A percentile compares a stretch with the other conserved stretches of the same genome.
Conservation (phyloP, 2,329 filamentous ascomycete species). For the Cordyceps fumosorosea region DNA sequence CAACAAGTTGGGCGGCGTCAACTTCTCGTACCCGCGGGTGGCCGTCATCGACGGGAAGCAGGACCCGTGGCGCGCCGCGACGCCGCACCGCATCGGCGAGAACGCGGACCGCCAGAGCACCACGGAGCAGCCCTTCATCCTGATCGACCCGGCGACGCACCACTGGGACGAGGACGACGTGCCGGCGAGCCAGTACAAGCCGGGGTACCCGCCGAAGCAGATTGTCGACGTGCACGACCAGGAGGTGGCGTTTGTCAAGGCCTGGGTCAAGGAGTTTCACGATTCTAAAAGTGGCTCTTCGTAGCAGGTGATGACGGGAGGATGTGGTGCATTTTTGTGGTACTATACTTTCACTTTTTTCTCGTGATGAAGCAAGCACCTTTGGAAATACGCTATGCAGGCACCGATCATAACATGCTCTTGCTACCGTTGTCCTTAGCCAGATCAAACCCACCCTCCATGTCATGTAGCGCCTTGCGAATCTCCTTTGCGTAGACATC, state of each 20-base stretch:
- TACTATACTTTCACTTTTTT: too few species aligned
- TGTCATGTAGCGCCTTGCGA: not conserved
- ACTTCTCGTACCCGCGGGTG: slow-evolving; percentile 66
- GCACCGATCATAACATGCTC: too few species aligned
- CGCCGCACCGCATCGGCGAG: slow-evolving; percentile 55
- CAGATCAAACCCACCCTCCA: not conserved
- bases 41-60: slow-evolving; percentile 70
- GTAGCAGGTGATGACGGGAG: too few species aligned
- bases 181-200: slow-evolving; percentile 48
- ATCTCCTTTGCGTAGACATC: not conserved
- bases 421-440: not conserved
- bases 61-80: slow-evolving; percentile 74
- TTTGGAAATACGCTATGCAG: too few species aligned
- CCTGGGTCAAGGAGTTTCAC: slow-evolving; percentile 60
- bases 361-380: too few species aligned
- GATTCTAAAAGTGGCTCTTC: not conserved
- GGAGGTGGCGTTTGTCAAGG: slow-evolving; percentile 55
- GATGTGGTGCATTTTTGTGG: too few species aligned
- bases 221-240: slow-evolving; percentile 54
- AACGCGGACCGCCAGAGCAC: slow-evolving; percentile 53
- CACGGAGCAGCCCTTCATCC: slow-evolving; percentile 59
- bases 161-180: slow-evolving; percentile 73
- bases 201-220: slow-evolving; percentile 51
- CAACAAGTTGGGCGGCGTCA: slow-evolving; percentile 70
- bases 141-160: slow-evolving; percentile 68